Conservation (phyloP, 2,329 filamentous ascomycete species). For the Dactylellina haptotyla region DNA sequence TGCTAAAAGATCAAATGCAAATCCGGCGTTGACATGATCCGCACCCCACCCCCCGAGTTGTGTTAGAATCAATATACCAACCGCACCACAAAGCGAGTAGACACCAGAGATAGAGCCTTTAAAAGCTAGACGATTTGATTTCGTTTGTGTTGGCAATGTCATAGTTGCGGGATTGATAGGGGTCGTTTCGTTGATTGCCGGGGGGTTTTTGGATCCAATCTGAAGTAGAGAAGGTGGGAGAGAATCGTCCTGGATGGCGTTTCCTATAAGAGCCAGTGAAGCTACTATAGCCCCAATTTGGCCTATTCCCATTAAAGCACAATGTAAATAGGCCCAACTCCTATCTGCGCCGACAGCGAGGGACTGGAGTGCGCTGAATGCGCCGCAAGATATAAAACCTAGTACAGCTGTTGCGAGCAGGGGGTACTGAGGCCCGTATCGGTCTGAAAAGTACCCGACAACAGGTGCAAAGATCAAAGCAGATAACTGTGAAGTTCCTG, state of each 20-base stretch:
- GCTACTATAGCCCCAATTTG: constrained; percentile 98
- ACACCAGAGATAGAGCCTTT: constrained; percentile 96
- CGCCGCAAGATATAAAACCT: constrained; percentile 80
- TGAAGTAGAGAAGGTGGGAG: constrained; percentile 18
- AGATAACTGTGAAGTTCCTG: constrained; percentile 86
- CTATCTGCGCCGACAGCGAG: constrained; percentile 70
- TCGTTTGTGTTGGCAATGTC: constrained; percentile 58
- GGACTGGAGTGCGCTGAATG: constrained; percentile 78
- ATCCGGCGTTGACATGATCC: constrained; percentile 47
- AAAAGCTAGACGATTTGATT: constrained; percentile 66
- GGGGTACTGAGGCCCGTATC: constrained; percentile 70
- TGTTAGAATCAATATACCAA: constrained; percentile 87
- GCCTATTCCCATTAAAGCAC: constrained; percentile 81
- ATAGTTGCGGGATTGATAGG: constrained; percentile 51
- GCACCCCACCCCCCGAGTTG: constrained; percentile 79
- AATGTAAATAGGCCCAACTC: constrained; percentile 75
- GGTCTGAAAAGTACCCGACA: constrained; percentile 86
- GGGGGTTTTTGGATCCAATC: constrained; percentile 55
- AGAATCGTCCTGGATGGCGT: constrained; percentile 70
- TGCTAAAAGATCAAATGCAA: constrained; percentile 49
- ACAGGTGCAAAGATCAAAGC: constrained; percentile 85
- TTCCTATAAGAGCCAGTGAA: constrained; percentile 86
- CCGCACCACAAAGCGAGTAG: constrained; percentile 89
- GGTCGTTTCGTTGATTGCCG: constrained; percentile 30
- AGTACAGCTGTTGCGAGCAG: constrained; percentile 76